Conservation (phyloP, 2,329 filamentous ascomycete genomes). For the Ceratocystis cacaofunesta region DNA sequence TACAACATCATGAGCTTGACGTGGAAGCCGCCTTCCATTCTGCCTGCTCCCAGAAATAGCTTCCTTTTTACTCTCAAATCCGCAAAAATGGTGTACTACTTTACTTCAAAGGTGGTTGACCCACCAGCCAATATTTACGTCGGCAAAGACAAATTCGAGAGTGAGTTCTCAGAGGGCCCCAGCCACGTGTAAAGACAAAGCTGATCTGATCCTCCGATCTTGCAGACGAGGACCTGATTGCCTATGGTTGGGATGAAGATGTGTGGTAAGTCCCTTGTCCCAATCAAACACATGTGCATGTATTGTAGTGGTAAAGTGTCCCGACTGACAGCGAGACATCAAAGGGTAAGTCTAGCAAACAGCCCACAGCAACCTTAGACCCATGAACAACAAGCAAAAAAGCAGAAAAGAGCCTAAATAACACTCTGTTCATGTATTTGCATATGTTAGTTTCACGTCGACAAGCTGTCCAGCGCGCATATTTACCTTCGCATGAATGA, state of each 20-base stretch:
- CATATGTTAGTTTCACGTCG: constrained; percentile 66
- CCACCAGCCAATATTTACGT: constrained; percentile 85
- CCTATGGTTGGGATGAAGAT: constrained; percentile 86
- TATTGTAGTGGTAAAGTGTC: not conserved
- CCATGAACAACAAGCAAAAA: not conserved
- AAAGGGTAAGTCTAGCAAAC: not conserved
- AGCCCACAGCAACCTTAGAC: not conserved
- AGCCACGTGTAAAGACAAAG: not conserved
- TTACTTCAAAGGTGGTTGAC: constrained; percentile 68
- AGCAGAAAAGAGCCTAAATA: not conserved
- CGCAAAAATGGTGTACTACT: constrained; percentile 77
- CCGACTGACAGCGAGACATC: not conserved
- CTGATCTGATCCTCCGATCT: not conserved
- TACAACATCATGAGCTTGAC: not conserved
- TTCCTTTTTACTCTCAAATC: not conserved
- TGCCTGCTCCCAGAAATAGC: not conserved
- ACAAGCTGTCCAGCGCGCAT: constrained; percentile 92
- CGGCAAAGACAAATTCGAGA: constrained; percentile 98
- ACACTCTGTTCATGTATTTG: not conserved
- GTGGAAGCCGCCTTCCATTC: not conserved
- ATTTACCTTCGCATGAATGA: constrained; percentile 80
- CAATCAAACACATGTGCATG: no score
- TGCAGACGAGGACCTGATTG: constrained; percentile 89
- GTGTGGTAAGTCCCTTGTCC: constrained; percentile 51
- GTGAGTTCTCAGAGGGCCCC: constrained; percentile 36